phyloP scores from a whole-genome alignment of 345 rosid genomes.

The Linum tenue region DNA sequence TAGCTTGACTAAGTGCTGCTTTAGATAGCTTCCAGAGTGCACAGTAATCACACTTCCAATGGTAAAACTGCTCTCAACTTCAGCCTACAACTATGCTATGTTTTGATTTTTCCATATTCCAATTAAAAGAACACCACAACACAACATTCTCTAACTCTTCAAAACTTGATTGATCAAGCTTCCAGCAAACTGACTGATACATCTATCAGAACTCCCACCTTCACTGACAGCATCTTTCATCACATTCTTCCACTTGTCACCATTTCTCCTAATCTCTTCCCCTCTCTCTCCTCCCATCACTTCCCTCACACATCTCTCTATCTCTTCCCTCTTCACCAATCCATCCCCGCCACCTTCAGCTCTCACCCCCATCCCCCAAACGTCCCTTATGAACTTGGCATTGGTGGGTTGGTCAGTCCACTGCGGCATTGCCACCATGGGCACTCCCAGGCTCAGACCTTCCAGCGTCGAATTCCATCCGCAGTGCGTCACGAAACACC shows the following conservation, averaged over 20 bases:
- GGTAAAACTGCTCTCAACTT: no score
- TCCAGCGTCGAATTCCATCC: conserved; percentile 49
- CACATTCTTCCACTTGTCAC: not conserved
- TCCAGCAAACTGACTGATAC: not conserved
- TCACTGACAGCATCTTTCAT: conserved; percentile 34
- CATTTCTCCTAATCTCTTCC: not conserved
- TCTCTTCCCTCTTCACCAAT: conserved; percentile 26
- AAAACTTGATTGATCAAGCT: not conserved
- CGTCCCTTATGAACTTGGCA: conserved; percentile 35
- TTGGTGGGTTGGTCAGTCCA: conserved; percentile 43
- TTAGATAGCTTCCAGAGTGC: no score
- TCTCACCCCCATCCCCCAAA: conserved; percentile 40
- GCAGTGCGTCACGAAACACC: conserved; percentile 41
- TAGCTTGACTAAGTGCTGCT: no score
- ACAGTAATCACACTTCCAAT: no score
- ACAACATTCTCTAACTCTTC: no score
- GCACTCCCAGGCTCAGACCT: conserved; percentile 35
- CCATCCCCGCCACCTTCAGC: conserved; percentile 15
- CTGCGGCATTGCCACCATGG: conserved; percentile 31
- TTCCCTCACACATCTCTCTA: conserved; percentile 10
- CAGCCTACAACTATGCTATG: no score
- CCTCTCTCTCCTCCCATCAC: conserved; percentile 20
- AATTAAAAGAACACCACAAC: no score
- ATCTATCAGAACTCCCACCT: conserved; percentile 3
- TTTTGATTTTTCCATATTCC: no score